Base-by-base conservation (phyloP, 306 rosid species). In the Hippophae tibetana region DNA sequence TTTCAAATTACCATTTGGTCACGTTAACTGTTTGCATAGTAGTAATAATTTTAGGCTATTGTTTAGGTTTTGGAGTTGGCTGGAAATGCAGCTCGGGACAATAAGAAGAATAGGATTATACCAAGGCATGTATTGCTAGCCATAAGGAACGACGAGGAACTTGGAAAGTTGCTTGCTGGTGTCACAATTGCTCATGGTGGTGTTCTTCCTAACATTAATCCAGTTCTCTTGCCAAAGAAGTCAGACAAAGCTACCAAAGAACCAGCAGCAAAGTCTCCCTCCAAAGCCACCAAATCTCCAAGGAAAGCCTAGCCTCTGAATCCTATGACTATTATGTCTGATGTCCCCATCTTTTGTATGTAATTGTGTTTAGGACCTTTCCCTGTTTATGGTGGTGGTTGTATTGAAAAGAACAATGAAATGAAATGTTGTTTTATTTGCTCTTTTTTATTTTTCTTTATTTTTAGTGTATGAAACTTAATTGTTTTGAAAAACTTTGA, bases 41-140 rank as follows among this genome's bases (percentile, higher is more conserved):
- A 31, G 38, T 31, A 31, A 31, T 31, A 31, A 31, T 31, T 31
- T 31, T 31, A 31, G 38, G 5, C 38, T 31, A 2, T 31, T 31
- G 38, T 50, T 11, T 9, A 89, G 95, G 92, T 89, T 23, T 65
- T 89, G 71, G 95, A 89, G 42, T 74, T 89, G 74, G 97, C 97
- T 47, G 97, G 97, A 58, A 89, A 89, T 74, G 97, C 97, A 0
- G 97, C 97, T 2, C 68, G 97, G 4, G 97, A 89, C 43, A 89
- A 86, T 78, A 86, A 89, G 80, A 89, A 86, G 79, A 89, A 70
- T 5, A 81, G 92, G 61, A 86, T 89, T 2, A 84, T 78, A 1
- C 95, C 97, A 0, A 74, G 95, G 63, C 97, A 89, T 42, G 74
- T 89, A 5, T 50, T 89, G 12, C 43, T 89, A 6, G 97, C 97